Evolutionary conservation across 2,329 filamentous ascomycete genomes (phyloP).

Genomic region (Aspergillus brunneoviolaceus): DNA sequence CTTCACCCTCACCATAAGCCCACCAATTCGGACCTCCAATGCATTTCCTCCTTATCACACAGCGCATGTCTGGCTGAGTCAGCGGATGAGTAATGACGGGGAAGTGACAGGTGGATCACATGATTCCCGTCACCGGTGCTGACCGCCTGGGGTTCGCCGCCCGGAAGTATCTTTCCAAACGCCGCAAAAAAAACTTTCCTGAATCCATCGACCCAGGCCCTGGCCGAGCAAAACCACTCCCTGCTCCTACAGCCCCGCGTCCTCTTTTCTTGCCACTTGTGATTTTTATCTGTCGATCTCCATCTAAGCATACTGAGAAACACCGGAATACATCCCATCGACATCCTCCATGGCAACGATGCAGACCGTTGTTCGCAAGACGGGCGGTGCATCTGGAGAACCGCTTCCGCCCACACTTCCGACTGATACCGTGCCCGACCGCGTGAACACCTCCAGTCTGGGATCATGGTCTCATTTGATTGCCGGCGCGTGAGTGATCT

Average conservation of each 20-base stretch:
- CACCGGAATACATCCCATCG: background rate
- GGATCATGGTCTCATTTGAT: conserved; percentile 32
- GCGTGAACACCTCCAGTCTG: conserved; percentile 8
- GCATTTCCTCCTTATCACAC: no score
- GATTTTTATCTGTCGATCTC: background rate
- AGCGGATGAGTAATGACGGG: background rate
- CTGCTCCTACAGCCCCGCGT: background rate
- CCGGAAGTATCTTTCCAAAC: conserved; percentile 4
- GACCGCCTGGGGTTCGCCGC: conserved; percentile 8
- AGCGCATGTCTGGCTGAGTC: no score
- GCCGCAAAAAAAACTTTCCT: conserved; percentile 7
- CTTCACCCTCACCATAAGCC: no score
- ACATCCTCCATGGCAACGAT: conserved; percentile 1
- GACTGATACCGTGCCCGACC: conserved; percentile 3
- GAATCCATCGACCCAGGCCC: background rate
- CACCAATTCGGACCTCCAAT: no score
- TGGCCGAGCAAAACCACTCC: background rate
- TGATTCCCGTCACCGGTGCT: background rate
- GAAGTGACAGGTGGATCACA: conserved; percentile 3
- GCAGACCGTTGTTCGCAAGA: conserved; percentile 11
- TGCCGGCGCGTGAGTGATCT: conserved; percentile 35
- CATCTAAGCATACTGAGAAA: background rate
- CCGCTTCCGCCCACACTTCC: conserved; percentile 12
- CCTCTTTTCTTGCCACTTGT: background rate
- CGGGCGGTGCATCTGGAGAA: conserved; percentile 7